Base-by-base conservation (phyloP, 345 rosid genomes). In the Brassica incana region DNA sequence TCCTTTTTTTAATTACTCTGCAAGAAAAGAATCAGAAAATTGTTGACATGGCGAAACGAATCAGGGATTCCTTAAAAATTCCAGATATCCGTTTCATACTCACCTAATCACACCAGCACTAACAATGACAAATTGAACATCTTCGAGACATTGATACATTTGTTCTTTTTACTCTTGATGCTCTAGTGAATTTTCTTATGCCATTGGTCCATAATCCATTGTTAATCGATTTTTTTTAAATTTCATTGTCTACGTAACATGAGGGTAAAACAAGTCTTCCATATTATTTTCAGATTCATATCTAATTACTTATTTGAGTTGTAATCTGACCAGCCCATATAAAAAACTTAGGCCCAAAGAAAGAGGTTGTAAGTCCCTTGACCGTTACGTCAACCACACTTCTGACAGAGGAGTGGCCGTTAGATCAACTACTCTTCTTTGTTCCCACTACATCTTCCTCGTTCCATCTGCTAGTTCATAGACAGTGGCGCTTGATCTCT, bases 331-430 rank as follows among this genome's bases (percentile, higher is more conserved):
- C 5, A 10, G 58, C 72, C 72, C 72, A 67, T 5, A 5, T 5
- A 67, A 67, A 38, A 1, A 76, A 40, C 6, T 0, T 0, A 76
- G 67, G 73, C 79, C 73, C 74, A 67, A 40, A 16, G 0, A 69
- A 25, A 16, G 25, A 10, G 11, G 27, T 8, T 3, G 69, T 11
- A 5, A 67, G 40, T 14, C 45, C 25, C 8, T 45, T 45, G 63
- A 23, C 25, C 25, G 25, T 23, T 23, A 23, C 25, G 25, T 59
- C 29, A 20, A 9, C 38, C 23, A 36, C 43, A 64, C 14, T 50
- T 14, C 18, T 50, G 15, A 40, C 15, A 40, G 16, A 10, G 58
- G 81, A 54, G 83, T 76, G 90, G 87, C 85, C 77, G 88, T 84
- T 88, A 10, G 74, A 4, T 72, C 62, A 75, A 56, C 67, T 27